These are phyloP conservation scores for Coemansia sp. DNA, from an alignment of 192 early-diverging fungal genomes.

Conservation along the genomic window DNA sequence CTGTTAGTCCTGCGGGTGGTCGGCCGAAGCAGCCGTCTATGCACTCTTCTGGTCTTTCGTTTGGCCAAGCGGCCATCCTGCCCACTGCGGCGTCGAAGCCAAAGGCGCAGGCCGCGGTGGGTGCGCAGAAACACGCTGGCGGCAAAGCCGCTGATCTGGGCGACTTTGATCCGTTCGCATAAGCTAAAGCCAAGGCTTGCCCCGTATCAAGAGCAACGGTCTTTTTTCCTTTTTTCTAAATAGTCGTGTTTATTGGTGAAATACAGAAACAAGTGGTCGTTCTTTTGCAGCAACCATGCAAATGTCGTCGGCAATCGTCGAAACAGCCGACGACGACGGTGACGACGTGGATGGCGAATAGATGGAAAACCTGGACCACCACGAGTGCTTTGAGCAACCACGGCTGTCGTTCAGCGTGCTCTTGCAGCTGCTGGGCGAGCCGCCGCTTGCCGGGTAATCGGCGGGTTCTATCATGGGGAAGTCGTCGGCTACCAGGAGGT, in stretches of 20 bases:
- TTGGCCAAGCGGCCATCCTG: not conserved
- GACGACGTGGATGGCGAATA: not conserved
- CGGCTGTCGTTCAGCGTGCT: not conserved
- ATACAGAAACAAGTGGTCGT: not conserved
- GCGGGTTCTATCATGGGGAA: not conserved
- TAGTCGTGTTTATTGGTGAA: not conserved
- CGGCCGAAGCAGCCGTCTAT: not conserved
- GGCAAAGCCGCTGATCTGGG: conserved; percentile 38
- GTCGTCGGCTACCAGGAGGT: not conserved
- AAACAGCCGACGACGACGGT: not conserved
- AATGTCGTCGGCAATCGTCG: not conserved
- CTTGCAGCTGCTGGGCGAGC: not conserved
- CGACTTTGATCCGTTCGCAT: conserved; percentile 51
- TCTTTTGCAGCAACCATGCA: not conserved
- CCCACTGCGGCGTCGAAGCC: not conserved
- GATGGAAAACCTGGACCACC: not conserved
- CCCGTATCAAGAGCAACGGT: too few species aligned
- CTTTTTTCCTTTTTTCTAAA: too few species aligned
- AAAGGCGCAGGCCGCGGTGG: not conserved
- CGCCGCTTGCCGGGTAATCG: not conserved
- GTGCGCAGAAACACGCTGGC: conserved; percentile 31
- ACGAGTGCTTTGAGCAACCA: not conserved
- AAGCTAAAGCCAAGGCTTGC: too few species aligned
- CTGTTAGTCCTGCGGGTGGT: not conserved
- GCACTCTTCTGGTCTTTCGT: not conserved